Percentiles rank a stretch among this genome's conserved stretches.
Conservation (phyloP, 257 asterid species). For the Nicotiana tomentosiformis region DNA sequence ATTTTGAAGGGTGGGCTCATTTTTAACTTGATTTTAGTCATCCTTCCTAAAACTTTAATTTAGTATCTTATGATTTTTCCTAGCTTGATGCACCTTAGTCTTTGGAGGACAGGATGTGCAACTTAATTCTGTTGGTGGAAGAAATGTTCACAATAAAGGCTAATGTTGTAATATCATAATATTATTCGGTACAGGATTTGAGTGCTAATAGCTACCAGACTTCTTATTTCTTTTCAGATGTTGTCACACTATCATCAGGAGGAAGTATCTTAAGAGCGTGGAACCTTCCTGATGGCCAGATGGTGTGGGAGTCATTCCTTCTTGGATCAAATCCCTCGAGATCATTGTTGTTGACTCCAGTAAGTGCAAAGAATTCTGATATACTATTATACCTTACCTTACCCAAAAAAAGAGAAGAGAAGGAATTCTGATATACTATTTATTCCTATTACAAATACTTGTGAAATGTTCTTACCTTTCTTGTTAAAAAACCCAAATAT, state of each 20-base stretch:
- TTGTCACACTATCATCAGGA: slow-evolving; percentile 71
- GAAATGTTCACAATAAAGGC: not conserved
- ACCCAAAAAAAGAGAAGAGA: no score
- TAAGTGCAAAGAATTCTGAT: slow-evolving; percentile 32
- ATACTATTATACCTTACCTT: not conserved
- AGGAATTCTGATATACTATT: not conserved
- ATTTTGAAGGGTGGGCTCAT: not conserved
- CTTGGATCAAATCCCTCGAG: slow-evolving; percentile 49
- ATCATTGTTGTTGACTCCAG: slow-evolving; percentile 64
- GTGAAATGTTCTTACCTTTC: not conserved
- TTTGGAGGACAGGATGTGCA: not conserved
- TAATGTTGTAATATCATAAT: not conserved
- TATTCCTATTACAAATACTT: not conserved
- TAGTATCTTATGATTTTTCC: not conserved
- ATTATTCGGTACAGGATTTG: not conserved
- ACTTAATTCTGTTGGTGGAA: not conserved
- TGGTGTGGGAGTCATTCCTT: slow-evolving; percentile 95
- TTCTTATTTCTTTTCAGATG: slow-evolving; percentile 47
- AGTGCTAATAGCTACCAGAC: not conserved
- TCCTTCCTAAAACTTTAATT: not conserved
- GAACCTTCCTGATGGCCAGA: slow-evolving; percentile 99
- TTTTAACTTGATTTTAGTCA: not conserved
- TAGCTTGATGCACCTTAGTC: not conserved
- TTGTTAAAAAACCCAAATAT: not conserved
- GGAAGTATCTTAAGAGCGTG: slow-evolving; percentile 93